Percentiles rank a stretch among this genome's conserved stretches.
phyloP scores from a whole-genome alignment of 1,284 basidiomycete genomes.

The Mycosarcoma maydis region DNA sequence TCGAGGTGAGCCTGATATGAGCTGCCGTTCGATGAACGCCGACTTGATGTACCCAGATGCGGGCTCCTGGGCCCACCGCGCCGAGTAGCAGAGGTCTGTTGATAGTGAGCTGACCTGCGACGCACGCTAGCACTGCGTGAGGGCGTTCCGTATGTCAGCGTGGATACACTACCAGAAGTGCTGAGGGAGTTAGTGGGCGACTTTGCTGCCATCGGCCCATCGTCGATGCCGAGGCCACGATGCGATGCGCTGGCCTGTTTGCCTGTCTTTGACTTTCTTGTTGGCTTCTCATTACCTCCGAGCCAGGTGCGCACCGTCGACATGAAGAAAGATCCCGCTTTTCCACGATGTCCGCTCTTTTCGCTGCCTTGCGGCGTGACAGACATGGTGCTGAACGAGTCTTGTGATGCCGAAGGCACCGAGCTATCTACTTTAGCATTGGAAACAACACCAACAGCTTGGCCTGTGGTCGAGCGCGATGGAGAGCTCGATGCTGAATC shows the following conservation, averaged over 20 bases:
- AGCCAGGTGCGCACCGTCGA: constrained; percentile 81
- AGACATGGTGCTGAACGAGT: constrained; percentile 56
- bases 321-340: constrained; percentile 52
- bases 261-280: constrained; percentile 79
- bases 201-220: constrained; percentile 6
- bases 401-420: constrained; percentile 43
- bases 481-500: constrained; percentile 26
- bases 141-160: constrained; percentile 16
- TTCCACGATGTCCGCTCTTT: constrained; percentile 28
- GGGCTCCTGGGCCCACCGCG: constrained; percentile 36
- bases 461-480: constrained; percentile 1
- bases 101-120: constrained; percentile 27
- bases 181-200: constrained; percentile 20
- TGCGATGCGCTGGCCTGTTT: constrained; percentile 73
- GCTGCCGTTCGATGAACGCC: constrained; percentile 51
- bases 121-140: constrained; percentile 27
- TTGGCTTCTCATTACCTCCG: constrained; percentile 76
- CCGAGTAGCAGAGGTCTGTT: constrained; percentile 19
- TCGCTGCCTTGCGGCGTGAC: constrained; percentile 40
- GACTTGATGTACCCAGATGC: constrained; percentile 44
- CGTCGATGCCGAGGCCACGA: constrained; percentile 27
- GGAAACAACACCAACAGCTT: neutral
- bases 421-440: constrained; percentile 11
- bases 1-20: constrained; percentile 29
- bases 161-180: constrained; percentile 18